Evolutionary conservation across 2,329 filamentous ascomycete species (phyloP).

Genomic region (Phialophora expanda): DNA sequence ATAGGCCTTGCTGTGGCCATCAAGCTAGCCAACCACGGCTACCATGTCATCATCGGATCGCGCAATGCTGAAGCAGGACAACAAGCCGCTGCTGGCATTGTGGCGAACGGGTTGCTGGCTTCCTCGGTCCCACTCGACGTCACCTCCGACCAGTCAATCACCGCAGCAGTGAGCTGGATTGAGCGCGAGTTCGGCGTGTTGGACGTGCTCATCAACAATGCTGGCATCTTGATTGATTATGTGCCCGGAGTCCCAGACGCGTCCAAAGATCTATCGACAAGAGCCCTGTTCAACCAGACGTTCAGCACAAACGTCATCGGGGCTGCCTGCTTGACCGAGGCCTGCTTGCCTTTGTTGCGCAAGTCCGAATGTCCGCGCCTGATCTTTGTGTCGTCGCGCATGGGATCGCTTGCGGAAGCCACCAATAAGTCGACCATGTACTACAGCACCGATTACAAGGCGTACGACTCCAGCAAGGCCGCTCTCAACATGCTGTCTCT

Average conservation of each 20-base stretch:
- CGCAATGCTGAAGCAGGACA: slow-evolving; percentile 42
- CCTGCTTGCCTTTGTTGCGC: slow-evolving; percentile 49
- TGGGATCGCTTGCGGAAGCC: slow-evolving; percentile 45
- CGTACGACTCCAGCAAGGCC: slow-evolving; percentile 52
- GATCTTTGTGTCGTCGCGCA: slow-evolving; percentile 48
- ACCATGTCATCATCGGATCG: slow-evolving; percentile 46
- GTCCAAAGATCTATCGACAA: slow-evolving; percentile 39
- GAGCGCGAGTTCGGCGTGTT: slow-evolving; percentile 23
- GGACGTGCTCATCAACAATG: slow-evolving; percentile 39
- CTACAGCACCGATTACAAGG: slow-evolving; percentile 43
- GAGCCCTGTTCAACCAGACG: slow-evolving; percentile 47
- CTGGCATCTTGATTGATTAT: slow-evolving; percentile 67
- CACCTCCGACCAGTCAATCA: slow-evolving; percentile 25
- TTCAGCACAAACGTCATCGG: slow-evolving; percentile 52
- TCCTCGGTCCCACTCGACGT: slow-evolving; percentile 33
- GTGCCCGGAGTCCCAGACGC: slow-evolving; percentile 23
- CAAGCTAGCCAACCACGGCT: slow-evolving; percentile 29
- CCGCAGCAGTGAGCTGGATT: slow-evolving; percentile 21
- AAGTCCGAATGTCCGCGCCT: slow-evolving; percentile 44
- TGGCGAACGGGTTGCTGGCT: slow-evolving; percentile 37
- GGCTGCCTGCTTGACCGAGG: slow-evolving; percentile 48
- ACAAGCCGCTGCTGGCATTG: slow-evolving; percentile 39
- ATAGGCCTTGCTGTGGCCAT: slow-evolving; percentile 21
- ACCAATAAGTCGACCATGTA: slow-evolving; percentile 41
- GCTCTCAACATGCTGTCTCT: slow-evolving; percentile 50